Evolutionary conservation across 2,329 filamentous ascomycete species (phyloP).

Genomic region (Nannizzia gypsea): DNA sequence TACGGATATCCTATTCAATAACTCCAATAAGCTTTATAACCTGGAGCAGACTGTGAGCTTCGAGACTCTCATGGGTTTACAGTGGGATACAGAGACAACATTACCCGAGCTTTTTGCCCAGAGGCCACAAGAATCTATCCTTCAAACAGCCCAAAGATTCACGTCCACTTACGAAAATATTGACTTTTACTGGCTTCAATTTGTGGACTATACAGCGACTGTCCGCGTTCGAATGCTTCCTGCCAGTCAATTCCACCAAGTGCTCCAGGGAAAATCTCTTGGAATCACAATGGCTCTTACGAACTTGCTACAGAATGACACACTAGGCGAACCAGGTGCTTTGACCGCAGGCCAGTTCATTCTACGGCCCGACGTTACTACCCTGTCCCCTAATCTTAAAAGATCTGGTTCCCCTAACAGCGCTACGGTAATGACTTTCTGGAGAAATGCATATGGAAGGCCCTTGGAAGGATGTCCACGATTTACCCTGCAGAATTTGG

Average conservation of each 20-base stretch:
- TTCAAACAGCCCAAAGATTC: constrained; percentile 37
- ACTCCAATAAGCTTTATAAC: constrained; percentile 62
- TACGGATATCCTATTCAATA: constrained; percentile 60
- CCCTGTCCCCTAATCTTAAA: constrained; percentile 34
- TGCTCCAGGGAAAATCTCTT: constrained; percentile 40
- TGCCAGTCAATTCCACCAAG: constrained; percentile 42
- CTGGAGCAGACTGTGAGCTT: constrained; percentile 35
- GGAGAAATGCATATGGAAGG: constrained; percentile 46
- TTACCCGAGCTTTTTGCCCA: not conserved
- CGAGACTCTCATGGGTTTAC: not conserved
- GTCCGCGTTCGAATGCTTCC: constrained; percentile 57
- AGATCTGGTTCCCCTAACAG: constrained; percentile 37
- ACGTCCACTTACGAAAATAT: constrained; percentile 36
- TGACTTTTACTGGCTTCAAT: constrained; percentile 62
- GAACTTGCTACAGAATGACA: constrained; percentile 57
- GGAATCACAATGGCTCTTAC: constrained; percentile 54
- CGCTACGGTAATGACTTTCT: constrained; percentile 55
- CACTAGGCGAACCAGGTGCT: constrained; percentile 39
- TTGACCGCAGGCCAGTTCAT: constrained; percentile 53
- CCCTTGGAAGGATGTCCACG: constrained; percentile 52
- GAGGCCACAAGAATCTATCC: constrained; percentile 2
- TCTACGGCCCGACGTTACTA: constrained; percentile 54
- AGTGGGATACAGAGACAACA: not conserved
- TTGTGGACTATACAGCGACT: constrained; percentile 65
- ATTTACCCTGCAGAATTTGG: constrained; percentile 45